Conservation (phyloP, 2,329 filamentous ascomycete species). For the Botrytis porri region DNA sequence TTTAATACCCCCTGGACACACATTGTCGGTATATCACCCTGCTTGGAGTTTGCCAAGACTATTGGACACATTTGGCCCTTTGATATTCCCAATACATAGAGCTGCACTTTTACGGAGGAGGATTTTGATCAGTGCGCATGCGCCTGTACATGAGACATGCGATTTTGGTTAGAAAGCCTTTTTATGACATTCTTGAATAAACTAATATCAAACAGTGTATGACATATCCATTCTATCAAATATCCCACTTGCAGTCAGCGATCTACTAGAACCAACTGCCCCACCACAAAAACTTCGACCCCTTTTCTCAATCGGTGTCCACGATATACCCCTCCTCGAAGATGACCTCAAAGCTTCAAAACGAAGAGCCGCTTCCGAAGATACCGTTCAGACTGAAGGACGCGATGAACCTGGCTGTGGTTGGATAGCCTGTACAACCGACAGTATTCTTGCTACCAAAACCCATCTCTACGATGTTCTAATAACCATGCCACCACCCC, state of each 20-base stretch:
- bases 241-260: slow-evolving; percentile 70
- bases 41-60: slow-evolving; percentile 77
- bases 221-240: slow-evolving; percentile 90
- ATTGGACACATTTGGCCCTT: slow-evolving; percentile 79
- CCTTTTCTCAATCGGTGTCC: slow-evolving; percentile 89
- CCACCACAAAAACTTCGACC: slow-evolving; percentile 68
- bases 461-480: slow-evolving; percentile 84
- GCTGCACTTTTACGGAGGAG: slow-evolving; percentile 83
- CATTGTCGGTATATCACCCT: slow-evolving; percentile 75
- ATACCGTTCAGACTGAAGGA: slow-evolving; percentile 36
- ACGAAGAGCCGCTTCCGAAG: slow-evolving; percentile 39
- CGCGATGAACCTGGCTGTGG: slow-evolving; percentile 55
- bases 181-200: slow-evolving; percentile 4
- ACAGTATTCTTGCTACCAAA: slow-evolving; percentile 87
- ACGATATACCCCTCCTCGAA: slow-evolving; percentile 80
- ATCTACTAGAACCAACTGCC: slow-evolving; percentile 62
- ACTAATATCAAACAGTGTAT: slow-evolving; percentile 63
- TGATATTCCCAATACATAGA: slow-evolving; percentile 88
- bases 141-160: slow-evolving; percentile 81
- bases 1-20: slow-evolving; percentile 58
- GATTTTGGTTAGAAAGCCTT: slow-evolving; percentile 68
- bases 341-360: slow-evolving; percentile 52
- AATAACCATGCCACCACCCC: slow-evolving; percentile 70
- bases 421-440: slow-evolving; percentile 94
- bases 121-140: slow-evolving; percentile 80